Conservation (phyloP, 73 alveolate genomes). For the Blepharisma stoltei region DNA sequence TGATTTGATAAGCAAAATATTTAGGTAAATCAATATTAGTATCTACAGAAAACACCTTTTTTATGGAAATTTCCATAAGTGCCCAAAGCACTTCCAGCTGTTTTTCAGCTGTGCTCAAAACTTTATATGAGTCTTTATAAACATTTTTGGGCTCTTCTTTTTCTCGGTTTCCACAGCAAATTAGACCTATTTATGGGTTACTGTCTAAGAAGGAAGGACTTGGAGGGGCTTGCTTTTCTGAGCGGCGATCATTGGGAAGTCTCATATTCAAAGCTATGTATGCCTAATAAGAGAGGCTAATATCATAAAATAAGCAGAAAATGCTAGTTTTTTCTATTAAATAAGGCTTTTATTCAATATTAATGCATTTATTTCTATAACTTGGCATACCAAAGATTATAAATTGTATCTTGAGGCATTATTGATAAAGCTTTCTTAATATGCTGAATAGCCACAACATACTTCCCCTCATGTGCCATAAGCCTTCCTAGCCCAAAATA, state of each 20-base stretch:
- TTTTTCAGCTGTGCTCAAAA: not conserved
- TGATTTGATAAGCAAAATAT: conserved; percentile 43
- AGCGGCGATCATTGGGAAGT: not conserved
- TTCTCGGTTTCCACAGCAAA: not conserved
- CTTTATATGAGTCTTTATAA: not conserved
- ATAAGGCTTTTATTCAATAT: no score
- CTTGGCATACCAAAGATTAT: conserved; percentile 40
- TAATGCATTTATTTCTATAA: no score
- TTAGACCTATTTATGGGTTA: not conserved
- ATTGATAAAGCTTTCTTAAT: conserved; percentile 27
- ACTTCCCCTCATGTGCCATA: conserved; percentile 31
- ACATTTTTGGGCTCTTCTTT: no score
- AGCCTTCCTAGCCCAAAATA: conserved; percentile 49
- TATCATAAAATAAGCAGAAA: no score
- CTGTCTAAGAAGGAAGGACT: not conserved
- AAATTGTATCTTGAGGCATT: conserved; percentile 30
- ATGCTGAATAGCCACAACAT: conserved; percentile 41
- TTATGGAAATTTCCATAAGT: not conserved
- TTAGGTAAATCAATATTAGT: conserved; percentile 27
- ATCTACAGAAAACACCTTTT: not conserved
- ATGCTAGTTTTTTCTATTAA: no score
- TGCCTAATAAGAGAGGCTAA: no score
- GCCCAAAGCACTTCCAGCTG: conserved; percentile 5
- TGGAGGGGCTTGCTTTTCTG: not conserved
- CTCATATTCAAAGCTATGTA: conserved; percentile 30